A percentile compares a stretch with the other conserved stretches of the same genome.
Conservation (phyloP, 257 asterid species). For the Solanum paucissectum region DNA sequence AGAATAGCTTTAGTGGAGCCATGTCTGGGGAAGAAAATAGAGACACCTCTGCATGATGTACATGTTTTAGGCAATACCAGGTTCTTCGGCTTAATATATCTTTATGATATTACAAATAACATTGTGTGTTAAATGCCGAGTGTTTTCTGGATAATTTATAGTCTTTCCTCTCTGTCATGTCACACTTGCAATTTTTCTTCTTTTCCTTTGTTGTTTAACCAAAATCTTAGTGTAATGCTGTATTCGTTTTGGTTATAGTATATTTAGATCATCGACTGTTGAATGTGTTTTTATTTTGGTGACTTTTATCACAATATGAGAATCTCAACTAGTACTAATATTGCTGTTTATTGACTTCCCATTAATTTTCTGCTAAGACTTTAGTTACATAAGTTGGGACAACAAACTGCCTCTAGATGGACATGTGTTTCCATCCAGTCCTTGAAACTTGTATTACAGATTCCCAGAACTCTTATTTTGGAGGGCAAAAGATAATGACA, state of each 20-base stretch:
- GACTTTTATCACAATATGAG: neutral
- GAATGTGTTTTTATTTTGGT: neutral
- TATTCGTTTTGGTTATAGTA: neutral
- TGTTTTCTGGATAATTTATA: neutral
- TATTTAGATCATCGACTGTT: neutral
- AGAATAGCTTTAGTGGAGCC: neutral
- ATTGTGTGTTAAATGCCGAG: neutral
- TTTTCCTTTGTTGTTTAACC: neutral
- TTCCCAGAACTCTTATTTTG: slow-evolving; percentile 16
- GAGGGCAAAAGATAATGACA: slow-evolving; percentile 84
- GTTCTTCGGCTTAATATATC: neutral
- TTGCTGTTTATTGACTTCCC: neutral
- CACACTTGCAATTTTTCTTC: neutral
- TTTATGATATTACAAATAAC: neutral
- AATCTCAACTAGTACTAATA: neutral
- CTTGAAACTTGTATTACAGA: neutral
- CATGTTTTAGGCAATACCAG: neutral
- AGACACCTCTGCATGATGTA: slow-evolving; percentile 1
- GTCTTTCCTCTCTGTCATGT: neutral
- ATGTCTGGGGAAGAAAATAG: neutral
- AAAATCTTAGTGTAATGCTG: neutral
- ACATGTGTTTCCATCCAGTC: neutral
- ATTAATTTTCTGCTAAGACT: neutral
- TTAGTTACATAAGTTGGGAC: neutral
- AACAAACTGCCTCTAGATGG: neutral